These are phyloP conservation scores for Pseudozyma flocculosa DNA, from an alignment of 1,284 basidiomycete genomes.

Conservation along the genomic window DNA sequence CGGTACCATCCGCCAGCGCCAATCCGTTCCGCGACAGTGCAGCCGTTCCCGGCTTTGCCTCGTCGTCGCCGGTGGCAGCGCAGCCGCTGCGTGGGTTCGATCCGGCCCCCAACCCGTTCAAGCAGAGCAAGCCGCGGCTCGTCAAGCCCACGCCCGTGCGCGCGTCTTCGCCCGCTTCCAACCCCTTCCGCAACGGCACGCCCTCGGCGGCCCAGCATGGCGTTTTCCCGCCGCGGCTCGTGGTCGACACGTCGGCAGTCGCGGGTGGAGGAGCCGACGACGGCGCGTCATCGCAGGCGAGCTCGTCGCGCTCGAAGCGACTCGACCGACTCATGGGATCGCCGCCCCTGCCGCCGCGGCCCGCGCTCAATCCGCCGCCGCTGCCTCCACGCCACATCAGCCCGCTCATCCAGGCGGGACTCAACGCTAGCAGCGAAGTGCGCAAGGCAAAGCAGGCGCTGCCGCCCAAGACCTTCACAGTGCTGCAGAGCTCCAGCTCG, in stretches of 20 bases:
- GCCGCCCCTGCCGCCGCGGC: conserved; percentile 39
- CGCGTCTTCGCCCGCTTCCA: conserved; percentile 39
- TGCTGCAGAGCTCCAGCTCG: conserved; percentile 45
- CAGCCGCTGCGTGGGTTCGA: conserved; percentile 45
- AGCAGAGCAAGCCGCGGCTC: conserved; percentile 50
- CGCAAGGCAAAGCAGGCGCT: conserved; percentile 46
- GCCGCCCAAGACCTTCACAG: conserved; percentile 56
- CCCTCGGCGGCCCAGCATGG: conserved; percentile 14
- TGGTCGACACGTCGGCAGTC: conserved; percentile 1
- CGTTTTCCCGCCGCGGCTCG: neutral
- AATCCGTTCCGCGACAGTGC: conserved; percentile 35
- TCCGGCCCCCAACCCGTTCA: conserved; percentile 50
- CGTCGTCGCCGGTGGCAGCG: conserved; percentile 3
- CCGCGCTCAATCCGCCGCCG: conserved; percentile 37
- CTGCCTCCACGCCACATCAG: conserved; percentile 50
- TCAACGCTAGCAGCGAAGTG: conserved; percentile 53
- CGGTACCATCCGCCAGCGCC: conserved; percentile 20
- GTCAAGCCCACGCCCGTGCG: conserved; percentile 50
- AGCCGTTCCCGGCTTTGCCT: neutral
- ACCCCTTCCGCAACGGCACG: conserved; percentile 36
- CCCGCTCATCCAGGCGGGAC: conserved; percentile 56
- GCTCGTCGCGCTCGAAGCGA: conserved; percentile 33
- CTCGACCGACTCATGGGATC: conserved; percentile 17
- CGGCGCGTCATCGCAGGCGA: conserved; percentile 22
- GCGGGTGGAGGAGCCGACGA: conserved; percentile 24